Percentiles rank a stretch among this genome's conserved stretches.
phyloP scores from a whole-genome alignment of 179 eudicot genomes.

The Drosera spatulata region DNA sequence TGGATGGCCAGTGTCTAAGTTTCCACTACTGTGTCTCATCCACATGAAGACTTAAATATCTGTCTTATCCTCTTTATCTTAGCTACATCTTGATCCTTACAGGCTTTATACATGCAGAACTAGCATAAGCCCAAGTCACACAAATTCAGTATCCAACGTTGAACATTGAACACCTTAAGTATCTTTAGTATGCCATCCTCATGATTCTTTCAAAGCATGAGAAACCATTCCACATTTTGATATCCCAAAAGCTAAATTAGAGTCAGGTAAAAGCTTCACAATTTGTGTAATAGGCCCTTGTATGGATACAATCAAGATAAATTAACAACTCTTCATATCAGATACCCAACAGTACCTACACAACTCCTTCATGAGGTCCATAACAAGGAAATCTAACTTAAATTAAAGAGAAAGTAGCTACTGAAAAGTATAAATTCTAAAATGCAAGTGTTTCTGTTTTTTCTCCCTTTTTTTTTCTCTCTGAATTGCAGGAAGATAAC shows the following conservation, averaged over 20 bases:
- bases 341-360: no score
- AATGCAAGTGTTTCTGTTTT: no score
- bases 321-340: no score
- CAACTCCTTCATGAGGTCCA: no score
- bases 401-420: no score
- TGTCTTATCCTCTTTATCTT: not conserved
- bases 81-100: no score
- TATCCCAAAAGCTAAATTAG: not conserved
- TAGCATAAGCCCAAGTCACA: not conserved
- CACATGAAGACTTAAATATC: not conserved
- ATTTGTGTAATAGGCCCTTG: not conserved
- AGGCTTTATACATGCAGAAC: no score
- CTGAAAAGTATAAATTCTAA: no score
- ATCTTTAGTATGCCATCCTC: not conserved
- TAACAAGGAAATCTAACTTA: no score
- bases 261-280: not conserved
- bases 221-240: not conserved
- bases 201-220: not conserved
- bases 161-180: not conserved
- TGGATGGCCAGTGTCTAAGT: no score
- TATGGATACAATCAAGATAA: not conserved
- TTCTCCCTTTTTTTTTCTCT: no score
- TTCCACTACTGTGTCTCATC: no score
- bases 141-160: not conserved
- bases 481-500: not conserved